Base-by-base conservation (phyloP, 2,329 filamentous ascomycete species). In the Colletotrichum horii region DNA sequence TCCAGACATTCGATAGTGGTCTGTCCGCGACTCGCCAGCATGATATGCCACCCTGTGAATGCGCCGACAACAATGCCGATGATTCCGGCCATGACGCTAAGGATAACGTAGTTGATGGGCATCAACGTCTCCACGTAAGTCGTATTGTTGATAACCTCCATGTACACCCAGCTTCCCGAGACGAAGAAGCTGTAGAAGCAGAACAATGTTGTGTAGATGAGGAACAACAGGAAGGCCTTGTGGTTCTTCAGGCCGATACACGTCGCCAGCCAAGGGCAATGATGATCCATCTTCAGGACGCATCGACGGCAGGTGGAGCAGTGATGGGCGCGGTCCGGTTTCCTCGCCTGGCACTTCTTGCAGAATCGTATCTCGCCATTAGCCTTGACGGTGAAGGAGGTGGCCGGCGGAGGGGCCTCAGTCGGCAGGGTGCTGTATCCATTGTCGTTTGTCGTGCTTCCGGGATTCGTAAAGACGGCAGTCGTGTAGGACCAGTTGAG, bases 231-330 rank as follows among this genome's bases (percentile, higher is more conserved):
- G 83, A 99, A 99, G 0, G 96, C 91, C 86, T 99, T 99, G 89
- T 98, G 97, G 85, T 99, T 99, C 82, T 92, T 92, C 78, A 99
- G 88, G 24, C 97, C 97, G 75, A 99, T 94, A 84, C 97, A 99
- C 6, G 95, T 98, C 32, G 97, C 96, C 66, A 99, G 90, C 97
- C 97, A 99, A 19, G 97, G 97, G 83, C 97, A 99, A 87, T 99
- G 97, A 84, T 99, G 97, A 83, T 99, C 97, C 97, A 99, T 99
- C 89, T 99, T 99, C 84, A 99, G 89, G 30, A 99, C 96, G 84
- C 97, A 99, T 81, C 94, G 94, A 79, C 94, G 92, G 86, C 97
- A 99, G 6, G 96, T 97, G 14, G 95, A 98, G 89, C 97, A 99
- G 87, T 99, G 97, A 84, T 99, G 97, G 36, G 96, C 93, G 76